Base-by-base conservation (phyloP, 805 yeast species). In the Saccharomycopsis schoenii region DNA sequence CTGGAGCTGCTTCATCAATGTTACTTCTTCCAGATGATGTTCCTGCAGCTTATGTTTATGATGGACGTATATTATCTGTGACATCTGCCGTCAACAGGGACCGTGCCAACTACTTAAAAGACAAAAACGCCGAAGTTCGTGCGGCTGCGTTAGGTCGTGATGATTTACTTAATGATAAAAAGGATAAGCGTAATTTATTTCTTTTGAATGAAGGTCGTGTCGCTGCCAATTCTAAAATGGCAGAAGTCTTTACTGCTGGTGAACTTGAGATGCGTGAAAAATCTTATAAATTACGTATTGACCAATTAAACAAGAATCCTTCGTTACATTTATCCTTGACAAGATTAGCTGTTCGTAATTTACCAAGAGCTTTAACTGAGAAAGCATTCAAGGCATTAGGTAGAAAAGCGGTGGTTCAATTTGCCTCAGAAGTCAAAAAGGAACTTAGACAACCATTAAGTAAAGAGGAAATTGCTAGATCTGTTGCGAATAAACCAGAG, bases 131-230 rank as follows among this genome's bases (percentile, higher is more conserved):
- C 0, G 77, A 76, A 55, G 85, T 85, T 69, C 82, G 98, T 72
- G 83, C 83, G 65, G 91, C 85, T 70, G 75, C 81, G 0, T 74
- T 89, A 50, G 98, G 98, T 24, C 89, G 88, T 69, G 84, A 88
- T 0, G 52, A 47, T 21, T 1, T 21, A n/a, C n/a, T 47, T 4
- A 87, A 90, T 6, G 83, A 83, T 58, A 89, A 84, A 68, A 84
- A 81, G 68, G 99, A 94, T 71, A 88, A 79, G 72, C 85, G 99
- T 74, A 89, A 88, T 68, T 72, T 92, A 67, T 94, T 84, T 72
- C 76, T 94, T 70, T 77, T 94, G 69, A 92, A 94, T 73, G 99
- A 94, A 78, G 99, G 99, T 69, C 83, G 97, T 68, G 88, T 94
- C 65, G 82, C 91, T 2, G 80, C 85, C 58, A 84, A 83, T 61